Evolutionary conservation across 345 rosid species (phyloP), one percentile per base, ranked within the genome.

Genomic region (Erodium maritimum): DNA sequence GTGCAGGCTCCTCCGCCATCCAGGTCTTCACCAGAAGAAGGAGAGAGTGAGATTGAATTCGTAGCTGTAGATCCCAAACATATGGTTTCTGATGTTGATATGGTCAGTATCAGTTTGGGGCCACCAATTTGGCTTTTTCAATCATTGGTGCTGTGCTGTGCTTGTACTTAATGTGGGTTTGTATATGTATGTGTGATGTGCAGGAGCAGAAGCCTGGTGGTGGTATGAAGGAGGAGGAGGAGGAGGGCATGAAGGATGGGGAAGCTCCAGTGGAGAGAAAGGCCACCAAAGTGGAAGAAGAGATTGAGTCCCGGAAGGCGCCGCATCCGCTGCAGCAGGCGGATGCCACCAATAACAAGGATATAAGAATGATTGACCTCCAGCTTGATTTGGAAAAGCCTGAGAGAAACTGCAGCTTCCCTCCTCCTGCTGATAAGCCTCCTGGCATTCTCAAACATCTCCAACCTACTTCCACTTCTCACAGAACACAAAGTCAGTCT

Each of bases 1-100:
- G 55, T 58, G 23, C 68, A 94, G 99, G 96, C 96, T 50, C 85
- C 91, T 59, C 98, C 95, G 46, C 90, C 95, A 60, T 75, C 69
- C 52, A 80, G 90, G 77, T 80, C 95, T 11, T 85, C 96, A 17
- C 90, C 91, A 48, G 99, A 87, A 69, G 83, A 94, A 71, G 91
- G 77, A 65, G 83, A 54, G 29, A 34, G 77, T 57, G 91, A 78
- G 68, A 60, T 61, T 67, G 82, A 82, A 63, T 72, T 71, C 72
- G 81, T 74, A 81, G 82, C 81, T 17, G 75, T 67, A 52, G 90
- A 84, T 75, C 87, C 78, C 19, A 85, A 74, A 77, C 65, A 85
- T 57, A 29, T 60, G 78, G 80, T 67, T 69, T 60, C 79, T 59
- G 79, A 79, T 68, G 70, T 67, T 63, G 84, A 75, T 74, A 65